These are phyloP conservation scores for Fusarium sarcochroum DNA, from an alignment of 2,329 filamentous ascomycete species.

Conservation along the genomic window DNA sequence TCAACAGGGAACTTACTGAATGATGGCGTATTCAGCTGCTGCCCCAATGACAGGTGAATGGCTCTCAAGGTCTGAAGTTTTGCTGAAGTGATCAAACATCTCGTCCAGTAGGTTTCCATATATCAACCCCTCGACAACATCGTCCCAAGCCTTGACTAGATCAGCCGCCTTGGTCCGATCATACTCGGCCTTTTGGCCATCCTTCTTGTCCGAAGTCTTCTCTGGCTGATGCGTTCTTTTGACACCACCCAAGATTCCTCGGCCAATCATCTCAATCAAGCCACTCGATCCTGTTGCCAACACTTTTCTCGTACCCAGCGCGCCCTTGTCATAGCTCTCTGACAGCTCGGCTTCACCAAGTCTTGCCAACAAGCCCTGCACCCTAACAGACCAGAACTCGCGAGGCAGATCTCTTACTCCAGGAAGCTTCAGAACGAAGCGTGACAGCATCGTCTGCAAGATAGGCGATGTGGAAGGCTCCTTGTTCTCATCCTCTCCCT, in stretches of 20 bases:
- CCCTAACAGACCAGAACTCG: conserved; percentile 75
- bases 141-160: conserved; percentile 74
- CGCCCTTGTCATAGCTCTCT: conserved; percentile 86
- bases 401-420: conserved; percentile 73
- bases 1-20: conserved; percentile 70
- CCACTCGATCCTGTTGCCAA: conserved; percentile 79
- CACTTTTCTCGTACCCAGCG: conserved; percentile 80
- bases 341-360: conserved; percentile 79
- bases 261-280: conserved; percentile 76
- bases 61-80: conserved; percentile 73
- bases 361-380: conserved; percentile 71
- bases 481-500: conserved; percentile 41
- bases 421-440: conserved; percentile 75
- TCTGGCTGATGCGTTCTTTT: conserved; percentile 19
- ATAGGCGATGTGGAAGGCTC: conserved; percentile 70
- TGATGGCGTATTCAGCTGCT: conserved; percentile 74
- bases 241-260: conserved; percentile 74
- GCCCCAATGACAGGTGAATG: conserved; percentile 74
- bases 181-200: conserved; percentile 59
- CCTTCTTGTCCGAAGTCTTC: conserved; percentile 14
- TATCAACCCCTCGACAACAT: conserved; percentile 74
- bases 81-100: conserved; percentile 71
- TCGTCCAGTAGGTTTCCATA: conserved; percentile 78
- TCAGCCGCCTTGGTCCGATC: conserved; percentile 72
- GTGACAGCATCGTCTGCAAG: conserved; percentile 76